Base-by-base conservation (phyloP, 2,329 filamentous ascomycete genomes). In the Massarina eburnea region DNA sequence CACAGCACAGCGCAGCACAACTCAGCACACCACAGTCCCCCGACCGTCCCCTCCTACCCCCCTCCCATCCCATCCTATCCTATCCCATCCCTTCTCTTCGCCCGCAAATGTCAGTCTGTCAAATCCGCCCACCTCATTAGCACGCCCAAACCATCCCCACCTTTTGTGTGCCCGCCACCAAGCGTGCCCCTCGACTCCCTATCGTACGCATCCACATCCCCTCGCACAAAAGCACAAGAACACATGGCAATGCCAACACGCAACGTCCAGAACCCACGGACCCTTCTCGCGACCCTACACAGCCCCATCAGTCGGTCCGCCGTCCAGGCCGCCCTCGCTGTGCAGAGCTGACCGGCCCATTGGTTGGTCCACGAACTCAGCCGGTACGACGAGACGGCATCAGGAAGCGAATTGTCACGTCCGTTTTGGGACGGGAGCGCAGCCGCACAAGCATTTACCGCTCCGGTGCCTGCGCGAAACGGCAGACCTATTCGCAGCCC, bases 401-500 rank as follows among this genome's bases (percentile, higher is more conserved):
- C 48, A 42, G 30, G 38, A 51, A 51, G 48, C 48, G 43, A 51
- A 34, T 45, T n/a, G 48, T 51, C 51, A 51, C 42, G 12, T 42
- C 51, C 48, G 2, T n/a, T n/a, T n/a, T n/a, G n/a, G 46, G 45
- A 37, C 26, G 14, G 15, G 46, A 42, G 18, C 43, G 51, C 48
- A 46, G 43, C 24, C 29, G 32, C 12, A 26, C 24, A 26, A 26
- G 24, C 24, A 26, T 26, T 26, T 26, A 10, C 24, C 24, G 6
- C 24, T 26, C 24, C 24, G n/a, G n/a, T 26, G 6, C 10, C 10
- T 26, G 19, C 35, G 35, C 18, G 15, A 21, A 26, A 22, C 3
- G 24, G 27, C 17, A 18, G 12, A 8, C 20, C 18, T 29, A n/a
- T 19, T 9, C 30, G 8, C 43, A 26, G 24, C 24, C 24, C 10